A percentile compares a stretch with the other conserved stretches of the same genome.
phyloP scores from a whole-genome alignment of 1,284 basidiomycete species.

The Phlebopus sp. region DNA sequence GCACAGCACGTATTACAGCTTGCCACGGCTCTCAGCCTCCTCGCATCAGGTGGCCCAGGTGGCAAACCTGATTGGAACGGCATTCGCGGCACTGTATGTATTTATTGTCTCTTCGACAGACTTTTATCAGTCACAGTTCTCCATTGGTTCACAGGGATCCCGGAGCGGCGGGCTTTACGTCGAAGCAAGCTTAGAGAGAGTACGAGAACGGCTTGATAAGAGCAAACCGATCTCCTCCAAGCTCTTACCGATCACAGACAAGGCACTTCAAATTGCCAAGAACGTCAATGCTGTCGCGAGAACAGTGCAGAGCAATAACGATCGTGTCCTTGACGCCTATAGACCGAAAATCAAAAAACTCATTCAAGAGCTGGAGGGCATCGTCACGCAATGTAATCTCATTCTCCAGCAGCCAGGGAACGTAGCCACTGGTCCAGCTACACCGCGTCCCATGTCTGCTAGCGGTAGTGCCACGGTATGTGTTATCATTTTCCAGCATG shows the following conservation, averaged over 20 bases:
- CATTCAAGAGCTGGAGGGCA: constrained; percentile 10
- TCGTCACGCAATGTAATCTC: constrained; percentile 20
- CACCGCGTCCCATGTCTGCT: constrained; percentile 1
- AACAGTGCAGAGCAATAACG: background rate
- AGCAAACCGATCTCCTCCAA: background rate
- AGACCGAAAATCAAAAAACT: constrained; percentile 11
- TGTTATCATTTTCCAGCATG: background rate
- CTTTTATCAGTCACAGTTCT: background rate
- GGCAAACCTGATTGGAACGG: background rate
- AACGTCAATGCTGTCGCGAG: background rate
- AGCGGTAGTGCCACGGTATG: background rate
- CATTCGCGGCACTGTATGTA: background rate
- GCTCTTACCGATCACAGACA: background rate
- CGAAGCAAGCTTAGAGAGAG: background rate
- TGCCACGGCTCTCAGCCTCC: background rate
- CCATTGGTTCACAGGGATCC: background rate
- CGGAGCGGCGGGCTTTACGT: background rate
- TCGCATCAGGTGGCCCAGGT: background rate
- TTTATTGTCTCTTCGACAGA: too few species aligned
- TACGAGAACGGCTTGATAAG: background rate
- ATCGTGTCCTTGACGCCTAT: background rate
- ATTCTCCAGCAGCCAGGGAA: constrained; percentile 19
- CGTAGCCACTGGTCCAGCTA: constrained; percentile 18
- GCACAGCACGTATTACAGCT: background rate
- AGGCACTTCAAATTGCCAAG: background rate